phyloP scores from a whole-genome alignment of 2,329 filamentous ascomycete species.

The Aureobasidium sp. region DNA sequence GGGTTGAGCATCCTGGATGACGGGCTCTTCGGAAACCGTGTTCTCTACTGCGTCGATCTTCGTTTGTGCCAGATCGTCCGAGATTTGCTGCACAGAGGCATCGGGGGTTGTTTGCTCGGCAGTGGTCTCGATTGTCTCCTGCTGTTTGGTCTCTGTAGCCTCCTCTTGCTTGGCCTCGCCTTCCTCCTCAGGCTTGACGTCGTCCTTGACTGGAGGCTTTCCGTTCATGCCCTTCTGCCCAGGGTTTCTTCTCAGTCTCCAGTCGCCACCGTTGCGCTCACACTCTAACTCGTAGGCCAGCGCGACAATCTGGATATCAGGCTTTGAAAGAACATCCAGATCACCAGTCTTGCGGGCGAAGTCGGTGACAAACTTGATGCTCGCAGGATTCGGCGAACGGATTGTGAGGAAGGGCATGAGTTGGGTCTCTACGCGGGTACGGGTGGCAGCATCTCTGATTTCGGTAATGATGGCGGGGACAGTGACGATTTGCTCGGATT shows the following conservation, averaged over 20 bases:
- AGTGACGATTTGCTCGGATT: slow-evolving; percentile 72
- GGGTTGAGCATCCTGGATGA: not conserved
- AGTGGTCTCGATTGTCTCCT: not conserved
- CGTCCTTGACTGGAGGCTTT: slow-evolving; percentile 46
- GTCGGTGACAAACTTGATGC: slow-evolving; percentile 69
- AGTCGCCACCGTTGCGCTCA: slow-evolving; percentile 83
- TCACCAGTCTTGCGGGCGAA: slow-evolving; percentile 91
- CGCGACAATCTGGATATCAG: slow-evolving; percentile 84
- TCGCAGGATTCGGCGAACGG: slow-evolving; percentile 66
- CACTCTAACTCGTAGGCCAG: slow-evolving; percentile 92
- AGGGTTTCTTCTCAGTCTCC: slow-evolving; percentile 70
- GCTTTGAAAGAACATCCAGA: slow-evolving; percentile 74
- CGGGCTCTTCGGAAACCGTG: not conserved
- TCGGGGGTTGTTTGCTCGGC: not conserved
- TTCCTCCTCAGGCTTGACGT: slow-evolving; percentile 5
- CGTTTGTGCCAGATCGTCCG: not conserved
- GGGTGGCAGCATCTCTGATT: slow-evolving; percentile 76
- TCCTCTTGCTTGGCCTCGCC: not conserved
- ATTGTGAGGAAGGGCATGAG: slow-evolving; percentile 79
- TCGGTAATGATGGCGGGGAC: slow-evolving; percentile 81
- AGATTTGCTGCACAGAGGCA: not conserved
- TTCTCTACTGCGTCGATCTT: slow-evolving; percentile 1
- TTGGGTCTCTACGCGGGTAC: slow-evolving; percentile 73
- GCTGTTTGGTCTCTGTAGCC: not conserved
- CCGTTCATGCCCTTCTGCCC: slow-evolving; percentile 75